Base-by-base conservation (phyloP, 2,329 filamentous ascomycete genomes). In the Grosmannia serpens region DNA sequence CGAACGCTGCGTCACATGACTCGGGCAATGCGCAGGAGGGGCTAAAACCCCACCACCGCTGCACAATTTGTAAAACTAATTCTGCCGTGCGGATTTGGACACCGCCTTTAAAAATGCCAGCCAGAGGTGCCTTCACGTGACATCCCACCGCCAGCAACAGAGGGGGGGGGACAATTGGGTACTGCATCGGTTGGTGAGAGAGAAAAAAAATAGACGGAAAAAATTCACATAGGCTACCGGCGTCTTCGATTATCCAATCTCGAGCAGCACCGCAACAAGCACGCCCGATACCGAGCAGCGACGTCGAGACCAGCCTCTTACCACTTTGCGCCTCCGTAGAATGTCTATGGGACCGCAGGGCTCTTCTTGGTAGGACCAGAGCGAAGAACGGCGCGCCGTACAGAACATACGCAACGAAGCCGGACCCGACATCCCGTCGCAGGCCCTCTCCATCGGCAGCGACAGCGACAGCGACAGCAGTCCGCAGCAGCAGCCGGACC, bases 311-410 rank as follows among this genome's bases (percentile, higher is more conserved):
- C 20, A 2, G 17, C 20, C 26, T 52, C 20, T 17, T 41, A 20
- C 31, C n/a, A 26, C 52, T 17, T 17, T n/a, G 17, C 11, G 13
- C 22, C 22, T 38, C 31, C 31, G 22, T 27, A 33, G 10, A 9
- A 57, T 53, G 55, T 57, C 49, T 15, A 44, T 46, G 31, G 26
- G 49, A 44, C 55, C 22, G 50, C 56, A 35, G 15, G 20, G 44
- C 29, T 54, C 52, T 58, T 58, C 52, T 49, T 33, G 51, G 52
- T 55, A 58, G 50, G 52, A 58, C 57, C 56, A 53, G 24, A 58
- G 50, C 10, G 51, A 58, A 53, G 56, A 58, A 20, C 49, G 24
- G 20, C 56, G 49, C 38, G 26, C 35, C 56, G 50, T 35, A 10
- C 35, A 47, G 20, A 38, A 58, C 50, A 47, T 49, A 9, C 49